phyloP scores from a whole-genome alignment of 345 rosid genomes.

The Populus deltoides region DNA sequence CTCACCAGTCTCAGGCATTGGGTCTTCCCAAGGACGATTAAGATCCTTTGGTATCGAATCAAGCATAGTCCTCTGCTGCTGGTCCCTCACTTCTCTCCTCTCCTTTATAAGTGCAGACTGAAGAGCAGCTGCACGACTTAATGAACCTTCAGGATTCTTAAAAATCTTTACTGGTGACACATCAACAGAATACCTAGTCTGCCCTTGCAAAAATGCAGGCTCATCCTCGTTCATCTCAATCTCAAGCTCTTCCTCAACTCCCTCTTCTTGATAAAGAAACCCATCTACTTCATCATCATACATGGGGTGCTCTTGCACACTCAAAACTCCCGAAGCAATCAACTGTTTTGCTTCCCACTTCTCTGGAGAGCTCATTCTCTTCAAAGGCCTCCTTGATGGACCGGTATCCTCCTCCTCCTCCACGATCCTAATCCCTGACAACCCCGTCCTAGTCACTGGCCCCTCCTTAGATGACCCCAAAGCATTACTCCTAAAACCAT shows the following conservation, averaged over 20 bases:
- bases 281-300: slow-evolving; percentile 89
- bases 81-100: slow-evolving; percentile 73
- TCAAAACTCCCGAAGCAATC: slow-evolving; percentile 82
- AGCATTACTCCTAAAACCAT: slow-evolving; percentile 53
- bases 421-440: slow-evolving; percentile 67
- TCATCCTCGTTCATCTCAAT: slow-evolving; percentile 87
- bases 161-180: slow-evolving; percentile 90
- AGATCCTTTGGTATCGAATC: slow-evolving; percentile 95
- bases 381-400: slow-evolving; percentile 62
- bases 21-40: slow-evolving; percentile 97
- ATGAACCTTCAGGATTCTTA: slow-evolving; percentile 89
- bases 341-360: slow-evolving; percentile 86
- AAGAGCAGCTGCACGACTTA: slow-evolving; percentile 89
- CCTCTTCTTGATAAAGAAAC: slow-evolving; percentile 72
- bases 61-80: slow-evolving; percentile 87
- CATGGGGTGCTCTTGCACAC: slow-evolving; percentile 58
- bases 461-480: slow-evolving; percentile 51
- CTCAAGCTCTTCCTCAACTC: slow-evolving; percentile 90
- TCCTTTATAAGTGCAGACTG: slow-evolving; percentile 92
- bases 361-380: slow-evolving; percentile 88
- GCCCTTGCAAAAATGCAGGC: slow-evolving; percentile 80
- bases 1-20: slow-evolving; percentile 89
- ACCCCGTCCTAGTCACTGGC: slow-evolving; percentile 54
- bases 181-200: slow-evolving; percentile 65
- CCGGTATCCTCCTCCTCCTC: slow-evolving; percentile 53